Conservation (phyloP, 208 protist genomes). For the Leptomonas seymouri region DNA sequence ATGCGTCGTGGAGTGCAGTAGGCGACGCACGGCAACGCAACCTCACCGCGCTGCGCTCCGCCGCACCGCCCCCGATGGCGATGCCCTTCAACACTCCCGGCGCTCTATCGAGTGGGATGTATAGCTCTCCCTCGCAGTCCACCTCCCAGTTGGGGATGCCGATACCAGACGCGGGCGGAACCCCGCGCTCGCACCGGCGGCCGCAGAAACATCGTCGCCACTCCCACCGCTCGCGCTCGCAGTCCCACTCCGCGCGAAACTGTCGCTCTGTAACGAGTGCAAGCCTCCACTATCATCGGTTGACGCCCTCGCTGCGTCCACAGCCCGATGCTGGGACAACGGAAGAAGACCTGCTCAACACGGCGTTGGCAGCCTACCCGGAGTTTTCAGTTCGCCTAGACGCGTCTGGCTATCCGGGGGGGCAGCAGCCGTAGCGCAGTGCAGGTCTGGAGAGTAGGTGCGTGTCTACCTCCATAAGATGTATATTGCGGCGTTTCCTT, state of each 20-base stretch:
- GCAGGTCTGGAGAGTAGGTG: too few relatives aligned
- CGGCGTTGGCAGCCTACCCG: constrained; percentile 15
- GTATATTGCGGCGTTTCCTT: too few relatives aligned
- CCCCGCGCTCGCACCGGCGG: neutral
- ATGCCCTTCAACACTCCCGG: neutral
- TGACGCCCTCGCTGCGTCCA: neutral
- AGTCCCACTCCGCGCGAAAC: neutral
- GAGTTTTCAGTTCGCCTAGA: constrained; percentile 5
- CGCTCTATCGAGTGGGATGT: neutral
- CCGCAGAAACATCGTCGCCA: neutral
- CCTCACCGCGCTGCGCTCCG: neutral
- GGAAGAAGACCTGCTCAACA: constrained; percentile 18
- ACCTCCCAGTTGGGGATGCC: constrained; percentile 5
- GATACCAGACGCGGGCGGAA: neutral
- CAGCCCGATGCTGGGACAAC: neutral
- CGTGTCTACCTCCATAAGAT: too few relatives aligned
- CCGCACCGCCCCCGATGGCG: neutral
- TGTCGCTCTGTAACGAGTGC: neutral
- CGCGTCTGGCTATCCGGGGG: neutral
- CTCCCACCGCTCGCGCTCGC: constrained; percentile 3
- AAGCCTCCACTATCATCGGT: too few relatives aligned
- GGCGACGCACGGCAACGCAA: neutral
- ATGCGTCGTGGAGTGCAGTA: neutral
- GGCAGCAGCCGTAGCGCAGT: neutral
- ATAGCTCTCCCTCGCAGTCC: constrained; percentile 1